Evolutionary conservation across 306 rosid genomes (phyloP).

Genomic region (Prosopis cineraria): DNA sequence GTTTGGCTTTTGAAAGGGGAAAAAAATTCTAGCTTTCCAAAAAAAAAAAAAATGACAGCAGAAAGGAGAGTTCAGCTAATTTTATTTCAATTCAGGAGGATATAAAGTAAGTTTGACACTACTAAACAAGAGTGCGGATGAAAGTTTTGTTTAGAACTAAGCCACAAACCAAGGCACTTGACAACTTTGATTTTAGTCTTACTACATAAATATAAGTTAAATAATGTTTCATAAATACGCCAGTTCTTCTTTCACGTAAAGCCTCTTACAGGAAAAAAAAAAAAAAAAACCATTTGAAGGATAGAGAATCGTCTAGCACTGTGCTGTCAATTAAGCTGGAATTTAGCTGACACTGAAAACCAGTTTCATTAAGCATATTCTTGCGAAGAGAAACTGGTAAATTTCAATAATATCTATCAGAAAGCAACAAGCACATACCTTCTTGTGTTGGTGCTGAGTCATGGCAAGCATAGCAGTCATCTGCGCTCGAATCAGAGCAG

Average conservation of each 20-base stretch:
- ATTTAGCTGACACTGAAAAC: not conserved
- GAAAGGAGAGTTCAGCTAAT: not conserved
- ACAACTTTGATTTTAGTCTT: not conserved
- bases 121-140: constrained; percentile 7
- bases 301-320: not conserved
- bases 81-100: not conserved
- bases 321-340: constrained; percentile 14
- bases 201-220: constrained; percentile 14
- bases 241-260: not conserved
- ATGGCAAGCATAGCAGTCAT: constrained; percentile 99
- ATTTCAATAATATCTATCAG: not conserved
- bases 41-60: not conserved
- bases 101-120: not conserved
- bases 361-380: constrained; percentile 4
- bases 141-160: constrained; percentile 18
- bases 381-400: not conserved
- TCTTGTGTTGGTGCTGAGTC: constrained; percentile 82
- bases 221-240: constrained; percentile 4
- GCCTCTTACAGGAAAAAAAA: too few species aligned
- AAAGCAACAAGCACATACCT: constrained; percentile 46
- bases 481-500: constrained; percentile 84
- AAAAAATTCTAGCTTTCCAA: constrained; percentile 27
- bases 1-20: not conserved
- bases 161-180: constrained; percentile 10
- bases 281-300: not conserved